Conservation (phyloP, 345 rosid genomes). For the Hibiscus mutabilis region DNA sequence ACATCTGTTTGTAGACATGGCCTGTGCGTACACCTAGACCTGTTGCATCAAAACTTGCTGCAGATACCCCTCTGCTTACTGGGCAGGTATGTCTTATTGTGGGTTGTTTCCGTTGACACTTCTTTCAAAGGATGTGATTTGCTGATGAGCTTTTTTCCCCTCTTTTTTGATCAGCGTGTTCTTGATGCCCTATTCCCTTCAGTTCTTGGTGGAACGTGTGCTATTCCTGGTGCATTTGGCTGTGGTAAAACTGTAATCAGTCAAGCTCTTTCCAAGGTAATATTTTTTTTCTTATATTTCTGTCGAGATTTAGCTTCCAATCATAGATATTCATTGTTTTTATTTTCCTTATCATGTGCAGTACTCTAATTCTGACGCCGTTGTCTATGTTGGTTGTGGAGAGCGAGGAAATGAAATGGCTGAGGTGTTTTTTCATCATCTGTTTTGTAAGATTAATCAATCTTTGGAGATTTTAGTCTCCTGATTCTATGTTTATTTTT, state of each 20-base stretch:
- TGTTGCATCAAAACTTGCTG: conserved; percentile 98
- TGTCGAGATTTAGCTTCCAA: background rate
- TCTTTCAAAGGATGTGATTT: background rate
- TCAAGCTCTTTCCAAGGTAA: conserved; percentile 99
- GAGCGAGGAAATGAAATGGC: conserved; percentile 99
- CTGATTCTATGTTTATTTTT: conserved; percentile 3
- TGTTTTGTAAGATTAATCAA: too few species aligned
- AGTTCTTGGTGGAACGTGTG: conserved; percentile 99
- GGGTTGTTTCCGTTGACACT: background rate
- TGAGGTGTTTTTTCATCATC: too few species aligned
- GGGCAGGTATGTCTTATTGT: conserved; percentile 60
- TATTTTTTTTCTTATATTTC: conserved; percentile 6
- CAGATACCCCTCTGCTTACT: conserved; percentile 95
- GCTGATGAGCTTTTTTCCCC: too few species aligned
- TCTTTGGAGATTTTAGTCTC: conserved; percentile 5
- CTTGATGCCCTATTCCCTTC: conserved; percentile 99
- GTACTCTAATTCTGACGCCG: conserved; percentile 98
- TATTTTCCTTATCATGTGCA: conserved; percentile 29
- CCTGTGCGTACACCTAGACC: conserved; percentile 99
- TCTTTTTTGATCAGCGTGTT: conserved; percentile 98
- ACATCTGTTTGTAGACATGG: conserved; percentile 63
- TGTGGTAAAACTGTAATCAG: conserved; percentile 99
- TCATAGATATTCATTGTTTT: conserved; percentile 11
- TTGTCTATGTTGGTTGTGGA: conserved; percentile 98
- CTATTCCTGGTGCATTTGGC: conserved; percentile 99